Conservation (phyloP, 2,329 filamentous ascomycete species). For the Alternaria consortialis region DNA sequence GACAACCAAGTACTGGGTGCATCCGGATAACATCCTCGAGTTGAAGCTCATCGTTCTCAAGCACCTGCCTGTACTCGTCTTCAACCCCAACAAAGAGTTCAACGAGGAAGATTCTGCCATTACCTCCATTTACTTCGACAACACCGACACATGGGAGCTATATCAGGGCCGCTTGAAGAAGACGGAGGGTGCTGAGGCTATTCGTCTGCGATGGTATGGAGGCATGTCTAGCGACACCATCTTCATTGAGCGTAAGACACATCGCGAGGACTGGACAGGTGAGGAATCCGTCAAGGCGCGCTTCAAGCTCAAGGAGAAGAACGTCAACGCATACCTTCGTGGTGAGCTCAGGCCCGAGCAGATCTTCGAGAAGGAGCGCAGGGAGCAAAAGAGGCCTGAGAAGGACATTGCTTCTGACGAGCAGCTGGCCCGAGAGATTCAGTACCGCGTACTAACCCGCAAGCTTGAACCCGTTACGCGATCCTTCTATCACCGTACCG, state of each 20-base stretch:
- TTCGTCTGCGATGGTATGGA: slow-evolving; percentile 96
- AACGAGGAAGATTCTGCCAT: slow-evolving; percentile 90
- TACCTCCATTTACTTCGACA: slow-evolving; percentile 98
- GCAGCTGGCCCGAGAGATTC: slow-evolving; percentile 87
- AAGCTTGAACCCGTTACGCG: slow-evolving; percentile 88
- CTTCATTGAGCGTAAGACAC: slow-evolving; percentile 97
- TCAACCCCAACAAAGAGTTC: slow-evolving; percentile 97
- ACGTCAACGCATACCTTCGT: slow-evolving; percentile 88
- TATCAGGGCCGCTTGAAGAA: slow-evolving; percentile 96
- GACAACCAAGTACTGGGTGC: slow-evolving; percentile 99
- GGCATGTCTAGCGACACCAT: slow-evolving; percentile 95
- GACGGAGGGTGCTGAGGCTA: slow-evolving; percentile 95
- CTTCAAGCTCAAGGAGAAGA: slow-evolving; percentile 95
- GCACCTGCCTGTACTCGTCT: slow-evolving; percentile 95
- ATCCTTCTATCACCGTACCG: slow-evolving; percentile 97
- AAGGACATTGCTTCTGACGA: slow-evolving; percentile 93
- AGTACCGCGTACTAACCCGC: slow-evolving; percentile 90
- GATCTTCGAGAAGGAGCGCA: slow-evolving; percentile 95
- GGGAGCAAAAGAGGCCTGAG: slow-evolving; percentile 91
- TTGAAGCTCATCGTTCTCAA: slow-evolving; percentile 97
- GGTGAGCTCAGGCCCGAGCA: slow-evolving; percentile 85
- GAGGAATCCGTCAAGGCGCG: slow-evolving; percentile 99
- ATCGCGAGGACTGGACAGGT: slow-evolving; percentile 98
- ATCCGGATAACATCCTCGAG: slow-evolving; percentile 97
- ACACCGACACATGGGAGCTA: slow-evolving; percentile 90